A percentile compares a stretch with the other conserved stretches of the same genome.
phyloP scores from a whole-genome alignment of 306 rosid species.

The Glycyrrhiza uralensis region DNA sequence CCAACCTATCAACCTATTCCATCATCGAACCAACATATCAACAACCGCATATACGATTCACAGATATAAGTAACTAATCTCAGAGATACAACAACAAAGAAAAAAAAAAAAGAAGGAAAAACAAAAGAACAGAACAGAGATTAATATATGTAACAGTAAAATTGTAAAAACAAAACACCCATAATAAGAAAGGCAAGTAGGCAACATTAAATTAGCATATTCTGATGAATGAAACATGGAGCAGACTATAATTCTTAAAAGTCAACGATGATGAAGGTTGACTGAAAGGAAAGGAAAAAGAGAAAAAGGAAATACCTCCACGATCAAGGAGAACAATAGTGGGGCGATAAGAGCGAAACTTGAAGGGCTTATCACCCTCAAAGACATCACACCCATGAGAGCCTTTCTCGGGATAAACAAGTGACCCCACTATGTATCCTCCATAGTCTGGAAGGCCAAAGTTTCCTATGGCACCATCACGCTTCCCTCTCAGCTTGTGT shows the following conservation, averaged over 20 bases:
- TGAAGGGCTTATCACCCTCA: conserved; percentile 73
- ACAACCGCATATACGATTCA: neutral
- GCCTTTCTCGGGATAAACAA: conserved; percentile 56
- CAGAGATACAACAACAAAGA: neutral
- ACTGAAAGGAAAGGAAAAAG: neutral
- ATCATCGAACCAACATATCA: neutral
- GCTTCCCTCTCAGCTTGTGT: conserved; percentile 32
- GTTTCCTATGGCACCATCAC: conserved; percentile 74
- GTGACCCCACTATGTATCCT: conserved; percentile 68
- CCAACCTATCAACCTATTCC: neutral
- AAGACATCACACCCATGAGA: conserved; percentile 58
- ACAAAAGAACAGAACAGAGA: neutral
- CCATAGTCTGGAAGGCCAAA: conserved; percentile 95
- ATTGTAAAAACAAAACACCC: neutral
- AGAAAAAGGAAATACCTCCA: conserved; percentile 54
- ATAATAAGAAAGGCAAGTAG: neutral
- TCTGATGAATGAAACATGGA: neutral
- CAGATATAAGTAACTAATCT: neutral
- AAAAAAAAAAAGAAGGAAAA: too few species aligned
- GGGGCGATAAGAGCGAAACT: conserved; percentile 40
- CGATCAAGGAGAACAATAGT: conserved; percentile 75
- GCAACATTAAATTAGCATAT: neutral
- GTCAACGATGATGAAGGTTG: conserved; percentile 9
- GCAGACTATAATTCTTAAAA: conserved; percentile 3
- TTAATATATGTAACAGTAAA: neutral